Percentiles rank a stretch among this genome's conserved stretches.
These are phyloP conservation scores for Ballota nigra DNA, from an alignment of 257 asterid species.

Conservation along the genomic window DNA sequence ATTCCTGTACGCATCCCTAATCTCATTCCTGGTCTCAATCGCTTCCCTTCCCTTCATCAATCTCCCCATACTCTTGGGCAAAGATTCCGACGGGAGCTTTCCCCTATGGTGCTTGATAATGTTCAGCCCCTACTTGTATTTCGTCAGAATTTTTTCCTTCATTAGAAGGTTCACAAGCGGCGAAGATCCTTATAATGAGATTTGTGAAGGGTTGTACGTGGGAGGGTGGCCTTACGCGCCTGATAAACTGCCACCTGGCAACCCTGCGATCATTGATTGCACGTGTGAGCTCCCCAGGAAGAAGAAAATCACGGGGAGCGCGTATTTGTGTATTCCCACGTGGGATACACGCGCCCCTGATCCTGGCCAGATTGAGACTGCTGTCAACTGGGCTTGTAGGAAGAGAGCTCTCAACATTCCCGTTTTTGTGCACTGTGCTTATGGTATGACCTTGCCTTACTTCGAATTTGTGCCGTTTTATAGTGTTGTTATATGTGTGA, in stretches of 20 bases:
- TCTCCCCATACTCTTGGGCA: slow-evolving; percentile 78
- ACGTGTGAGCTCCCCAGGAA: slow-evolving; percentile 93
- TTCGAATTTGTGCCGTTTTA: not conserved
- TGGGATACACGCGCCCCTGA: slow-evolving; percentile 91
- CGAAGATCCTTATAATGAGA: slow-evolving; percentile 72
- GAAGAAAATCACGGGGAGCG: slow-evolving; percentile 51
- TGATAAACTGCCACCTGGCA: slow-evolving; percentile 80
- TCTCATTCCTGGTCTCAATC: slow-evolving; percentile 67
- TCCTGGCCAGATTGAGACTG: slow-evolving; percentile 80
- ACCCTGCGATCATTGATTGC: slow-evolving; percentile 83
- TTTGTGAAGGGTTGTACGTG: slow-evolving; percentile 68
- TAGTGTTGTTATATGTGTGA: not conserved
- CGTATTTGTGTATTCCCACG: slow-evolving; percentile 78
- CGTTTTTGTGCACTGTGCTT: slow-evolving; percentile 81
- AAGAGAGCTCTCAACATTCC: slow-evolving; percentile 77
- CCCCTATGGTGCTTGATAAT: slow-evolving; percentile 70
- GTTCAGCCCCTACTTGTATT: slow-evolving; percentile 79
- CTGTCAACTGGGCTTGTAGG: slow-evolving; percentile 93
- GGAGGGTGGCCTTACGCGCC: slow-evolving; percentile 92
- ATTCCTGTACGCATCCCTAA: slow-evolving; percentile 64
- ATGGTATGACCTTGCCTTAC: slow-evolving; percentile 49
- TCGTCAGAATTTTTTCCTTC: slow-evolving; percentile 72
- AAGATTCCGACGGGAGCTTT: slow-evolving; percentile 76
- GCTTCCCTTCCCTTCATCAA: slow-evolving; percentile 84
- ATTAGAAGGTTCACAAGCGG: slow-evolving; percentile 66